Percentiles rank a stretch among this genome's conserved stretches.
phyloP scores from a whole-genome alignment of 2,329 filamentous ascomycete species.

The Chaetomium sp. region DNA sequence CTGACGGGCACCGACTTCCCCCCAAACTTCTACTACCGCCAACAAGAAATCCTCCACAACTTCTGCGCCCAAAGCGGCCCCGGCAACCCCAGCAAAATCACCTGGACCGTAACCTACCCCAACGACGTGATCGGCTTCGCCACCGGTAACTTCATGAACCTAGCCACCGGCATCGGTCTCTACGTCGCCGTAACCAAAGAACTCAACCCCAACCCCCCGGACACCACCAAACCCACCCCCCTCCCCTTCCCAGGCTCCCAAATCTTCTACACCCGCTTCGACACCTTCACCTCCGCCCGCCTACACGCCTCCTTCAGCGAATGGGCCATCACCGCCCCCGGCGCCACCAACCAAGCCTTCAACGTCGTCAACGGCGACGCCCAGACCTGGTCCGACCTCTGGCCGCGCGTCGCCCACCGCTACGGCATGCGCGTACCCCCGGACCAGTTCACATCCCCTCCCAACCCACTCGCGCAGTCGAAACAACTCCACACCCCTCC shows the following conservation, averaged over 20 bases:
- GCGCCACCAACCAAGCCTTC: constrained; percentile 35
- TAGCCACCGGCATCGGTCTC: constrained; percentile 34
- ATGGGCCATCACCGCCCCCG: constrained; percentile 28
- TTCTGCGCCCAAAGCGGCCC: constrained; percentile 15
- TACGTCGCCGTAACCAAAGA: constrained; percentile 34
- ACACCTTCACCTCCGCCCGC: constrained; percentile 29
- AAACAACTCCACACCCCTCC: constrained; percentile 21
- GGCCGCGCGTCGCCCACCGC: constrained; percentile 33
- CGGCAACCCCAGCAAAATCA: constrained; percentile 8
- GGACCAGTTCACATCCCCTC: constrained; percentile 24
- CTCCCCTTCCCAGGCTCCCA: constrained; percentile 31
- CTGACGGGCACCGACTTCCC: constrained; percentile 33
- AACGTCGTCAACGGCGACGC: constrained; percentile 38
- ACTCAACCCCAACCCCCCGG: constrained; percentile 20
- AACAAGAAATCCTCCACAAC: constrained; percentile 38
- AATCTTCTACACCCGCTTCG: constrained; percentile 31
- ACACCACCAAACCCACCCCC: constrained; percentile 9
- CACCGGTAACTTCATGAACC: constrained; percentile 35
- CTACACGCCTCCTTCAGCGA: constrained; percentile 33
- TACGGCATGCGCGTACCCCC: constrained; percentile 31
- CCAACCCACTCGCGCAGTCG: neutral
- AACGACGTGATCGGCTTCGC: constrained; percentile 31
- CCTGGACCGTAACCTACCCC: constrained; percentile 30
- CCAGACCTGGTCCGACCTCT: constrained; percentile 37
- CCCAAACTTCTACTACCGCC: constrained; percentile 47